Evolutionary conservation across 306 rosid species (phyloP).

Genomic region (Citrullus mucosospermus): DNA sequence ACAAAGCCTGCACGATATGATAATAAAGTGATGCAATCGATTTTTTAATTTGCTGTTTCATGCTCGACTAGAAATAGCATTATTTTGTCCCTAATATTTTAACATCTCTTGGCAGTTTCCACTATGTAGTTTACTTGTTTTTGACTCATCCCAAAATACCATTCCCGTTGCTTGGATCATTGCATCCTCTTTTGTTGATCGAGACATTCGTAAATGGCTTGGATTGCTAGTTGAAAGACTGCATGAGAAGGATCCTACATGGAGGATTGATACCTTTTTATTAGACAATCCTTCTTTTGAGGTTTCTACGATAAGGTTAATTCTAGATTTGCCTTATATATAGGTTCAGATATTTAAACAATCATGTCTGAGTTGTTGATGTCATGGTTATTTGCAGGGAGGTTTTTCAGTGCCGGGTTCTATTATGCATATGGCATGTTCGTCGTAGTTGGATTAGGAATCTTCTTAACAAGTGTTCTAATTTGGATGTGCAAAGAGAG

Average conservation of each 20-base stretch:
- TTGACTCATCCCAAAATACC: conserved; percentile 56
- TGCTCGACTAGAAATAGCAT: background rate
- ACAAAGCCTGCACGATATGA: background rate
- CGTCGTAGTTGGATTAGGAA: conserved; percentile 57
- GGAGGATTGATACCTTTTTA: conserved; percentile 52
- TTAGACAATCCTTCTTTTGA: conserved; percentile 64
- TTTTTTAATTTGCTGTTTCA: background rate
- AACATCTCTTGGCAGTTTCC: conserved; percentile 37
- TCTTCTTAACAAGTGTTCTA: conserved; percentile 45
- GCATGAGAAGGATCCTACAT: conserved; percentile 47
- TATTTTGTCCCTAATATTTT: background rate
- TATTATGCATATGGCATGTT: conserved; percentile 58
- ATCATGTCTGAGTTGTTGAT: conserved; percentile 5
- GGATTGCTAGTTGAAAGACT: conserved; percentile 48
- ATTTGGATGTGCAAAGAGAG: conserved; percentile 52
- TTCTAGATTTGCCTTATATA: conserved; percentile 6
- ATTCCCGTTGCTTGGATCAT: conserved; percentile 85
- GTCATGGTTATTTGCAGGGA: conserved; percentile 41
- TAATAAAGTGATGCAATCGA: background rate
- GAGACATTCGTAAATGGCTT: conserved; percentile 55
- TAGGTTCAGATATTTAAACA: background rate
- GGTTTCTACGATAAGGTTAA: conserved; percentile 41
- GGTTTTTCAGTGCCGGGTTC: conserved; percentile 55
- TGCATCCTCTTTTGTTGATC: conserved; percentile 40
- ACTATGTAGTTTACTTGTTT: conserved; percentile 58